These are phyloP conservation scores for Cladochytrium replicatum DNA, from an alignment of 192 early-diverging fungal genomes.

Conservation along the genomic window DNA sequence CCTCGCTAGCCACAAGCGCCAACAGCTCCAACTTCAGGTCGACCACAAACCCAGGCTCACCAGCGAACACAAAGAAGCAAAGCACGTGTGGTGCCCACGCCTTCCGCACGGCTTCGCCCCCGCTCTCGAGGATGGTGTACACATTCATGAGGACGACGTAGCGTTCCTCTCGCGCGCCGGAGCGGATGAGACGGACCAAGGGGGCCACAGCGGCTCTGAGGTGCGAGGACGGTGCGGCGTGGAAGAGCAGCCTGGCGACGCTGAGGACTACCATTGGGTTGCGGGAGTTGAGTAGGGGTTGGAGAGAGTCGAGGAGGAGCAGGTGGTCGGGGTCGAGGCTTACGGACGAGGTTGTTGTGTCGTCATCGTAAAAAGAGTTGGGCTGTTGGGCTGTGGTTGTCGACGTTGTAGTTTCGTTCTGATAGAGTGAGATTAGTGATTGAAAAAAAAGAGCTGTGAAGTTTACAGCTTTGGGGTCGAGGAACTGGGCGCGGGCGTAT, in stretches of 20 bases:
- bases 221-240: constrained; percentile 12
- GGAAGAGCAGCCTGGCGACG: constrained; percentile 17
- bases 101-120: no score
- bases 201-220: constrained; percentile 49
- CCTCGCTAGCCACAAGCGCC: constrained; percentile 51
- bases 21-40: constrained; percentile 81
- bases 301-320: constrained; percentile 54
- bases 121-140: constrained; percentile 40
- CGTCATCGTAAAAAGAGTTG: constrained; percentile 47
- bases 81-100: constrained; percentile 61
- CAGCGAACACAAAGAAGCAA: constrained; percentile 71
- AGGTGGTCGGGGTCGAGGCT: constrained; percentile 70
- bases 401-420: not conserved
- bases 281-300: constrained; percentile 70
- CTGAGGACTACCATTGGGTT: constrained; percentile 51
- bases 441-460: constrained; percentile 8
- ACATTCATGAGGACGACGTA: constrained; percentile 71
- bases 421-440: constrained; percentile 16
- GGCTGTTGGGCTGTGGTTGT: constrained; percentile 26
- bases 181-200: constrained; percentile 62
- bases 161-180: constrained; percentile 60
- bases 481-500: constrained; percentile 62
- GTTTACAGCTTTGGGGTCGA: constrained; percentile 37
- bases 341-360: constrained; percentile 19
- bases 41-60: constrained; percentile 68